phyloP scores from a whole-genome alignment of 2,329 filamentous ascomycete species.

The Talaromyces sp. region DNA sequence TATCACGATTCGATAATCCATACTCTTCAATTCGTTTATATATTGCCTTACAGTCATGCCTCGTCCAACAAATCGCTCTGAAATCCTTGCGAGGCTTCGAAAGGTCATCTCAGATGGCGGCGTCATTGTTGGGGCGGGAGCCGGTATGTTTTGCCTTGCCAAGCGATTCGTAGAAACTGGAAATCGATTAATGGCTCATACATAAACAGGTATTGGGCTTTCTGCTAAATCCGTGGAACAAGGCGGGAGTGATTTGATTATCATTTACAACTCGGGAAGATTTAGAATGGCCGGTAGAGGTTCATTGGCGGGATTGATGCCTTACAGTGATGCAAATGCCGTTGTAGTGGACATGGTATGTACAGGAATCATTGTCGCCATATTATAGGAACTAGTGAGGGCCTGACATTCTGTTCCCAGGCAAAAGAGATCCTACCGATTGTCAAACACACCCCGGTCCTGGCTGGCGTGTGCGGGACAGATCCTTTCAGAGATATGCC shows the following conservation, averaged over 20 bases:
- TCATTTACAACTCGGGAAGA: conserved; percentile 67
- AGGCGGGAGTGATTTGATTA: conserved; percentile 64
- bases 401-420: conserved; percentile 27
- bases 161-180: not conserved
- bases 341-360: conserved; percentile 63
- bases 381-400: not conserved
- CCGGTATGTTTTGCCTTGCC: conserved; percentile 37
- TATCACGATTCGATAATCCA: not conserved
- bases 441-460: conserved; percentile 58
- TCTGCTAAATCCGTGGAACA: conserved; percentile 66
- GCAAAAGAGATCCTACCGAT: conserved; percentile 62
- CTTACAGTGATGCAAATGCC: conserved; percentile 65
- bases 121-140: conserved; percentile 63
- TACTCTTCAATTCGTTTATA: not conserved
- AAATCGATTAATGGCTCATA: not conserved
- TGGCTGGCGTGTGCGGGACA: conserved; percentile 66
- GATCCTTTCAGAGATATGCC: conserved; percentile 63
- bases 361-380: not conserved
- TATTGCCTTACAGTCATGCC: conserved; percentile 28
- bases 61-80: conserved; percentile 52
- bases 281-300: conserved; percentile 69
- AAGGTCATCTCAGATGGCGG: conserved; percentile 51
- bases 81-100: conserved; percentile 53
- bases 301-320: conserved; percentile 64
- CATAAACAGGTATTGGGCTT: conserved; percentile 55